A percentile compares a stretch with the other conserved stretches of the same genome.
Evolutionary conservation across 805 yeast genomes (phyloP).

Genomic region (Cyberlindnera japonica): DNA sequence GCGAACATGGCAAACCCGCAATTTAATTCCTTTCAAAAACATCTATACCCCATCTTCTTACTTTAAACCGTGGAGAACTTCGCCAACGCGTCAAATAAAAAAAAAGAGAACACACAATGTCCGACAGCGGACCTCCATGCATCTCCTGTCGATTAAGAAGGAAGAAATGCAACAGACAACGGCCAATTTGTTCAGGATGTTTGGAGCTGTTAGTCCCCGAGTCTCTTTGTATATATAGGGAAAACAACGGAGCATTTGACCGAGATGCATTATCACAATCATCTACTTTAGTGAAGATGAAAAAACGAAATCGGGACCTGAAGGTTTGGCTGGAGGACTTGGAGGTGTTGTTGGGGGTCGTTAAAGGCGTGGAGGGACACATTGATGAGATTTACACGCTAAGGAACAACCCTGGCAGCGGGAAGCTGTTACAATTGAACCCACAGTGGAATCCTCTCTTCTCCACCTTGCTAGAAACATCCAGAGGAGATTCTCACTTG

Average conservation of each 20-base stretch:
- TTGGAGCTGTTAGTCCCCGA: slow-evolving; percentile 10
- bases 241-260: slow-evolving; percentile 4
- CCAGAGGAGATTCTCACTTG: slow-evolving; percentile 3
- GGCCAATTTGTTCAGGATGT: slow-evolving; percentile 12
- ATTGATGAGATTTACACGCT: not conserved
- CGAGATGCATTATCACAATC: not conserved
- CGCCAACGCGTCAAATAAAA: not conserved
- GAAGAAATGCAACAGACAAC: slow-evolving; percentile 10
- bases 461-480: not conserved
- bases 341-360: slow-evolving; percentile 1
- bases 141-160: slow-evolving; percentile 11
- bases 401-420: not conserved
- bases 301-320: slow-evolving; percentile 2
- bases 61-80: not conserved
- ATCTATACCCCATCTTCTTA: not conserved
- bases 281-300: not conserved
- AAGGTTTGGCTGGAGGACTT: slow-evolving; percentile 1
- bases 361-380: slow-evolving; percentile 1
- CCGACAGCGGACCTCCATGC: slow-evolving; percentile 3
- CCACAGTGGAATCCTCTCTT: slow-evolving; percentile 1
- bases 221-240: slow-evolving; percentile 10
- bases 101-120: too few species aligned
- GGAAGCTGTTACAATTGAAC: not conserved
- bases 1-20: too few species aligned
- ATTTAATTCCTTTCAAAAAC: too few species aligned